A percentile compares a stretch with the other conserved stretches of the same genome.
phyloP scores from a whole-genome alignment of 345 rosid genomes.

The Geranium brycei region DNA sequence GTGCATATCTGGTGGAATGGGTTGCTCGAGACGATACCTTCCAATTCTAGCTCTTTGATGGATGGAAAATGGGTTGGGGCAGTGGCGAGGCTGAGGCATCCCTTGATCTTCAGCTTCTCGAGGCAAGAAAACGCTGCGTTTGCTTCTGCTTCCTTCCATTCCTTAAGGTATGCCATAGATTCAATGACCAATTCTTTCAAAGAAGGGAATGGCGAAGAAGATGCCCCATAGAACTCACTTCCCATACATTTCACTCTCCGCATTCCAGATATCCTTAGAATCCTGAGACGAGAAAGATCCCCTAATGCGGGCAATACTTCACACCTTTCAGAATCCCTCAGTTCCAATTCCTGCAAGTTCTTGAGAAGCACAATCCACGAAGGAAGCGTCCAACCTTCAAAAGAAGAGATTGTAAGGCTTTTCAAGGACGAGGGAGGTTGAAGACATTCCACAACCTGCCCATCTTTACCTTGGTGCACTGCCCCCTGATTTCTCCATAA shows the following conservation, averaged over 20 bases:
- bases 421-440: neutral
- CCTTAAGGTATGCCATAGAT: too few relatives aligned
- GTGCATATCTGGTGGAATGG: too few relatives aligned
- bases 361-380: neutral
- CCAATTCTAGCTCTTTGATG: too few relatives aligned
- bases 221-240: neutral
- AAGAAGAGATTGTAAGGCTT: neutral
- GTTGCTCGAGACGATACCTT: too few relatives aligned
- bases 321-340: neutral
- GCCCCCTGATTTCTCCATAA: neutral
- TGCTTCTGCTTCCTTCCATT: too few relatives aligned
- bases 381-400: neutral
- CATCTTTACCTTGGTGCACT: neutral
- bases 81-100: too few relatives aligned
- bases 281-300: neutral
- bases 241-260: neutral
- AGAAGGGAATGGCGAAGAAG: too few relatives aligned
- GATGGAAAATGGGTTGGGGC: too few relatives aligned
- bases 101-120: too few relatives aligned
- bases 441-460: neutral
- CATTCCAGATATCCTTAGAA: neutral
- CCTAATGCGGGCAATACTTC: neutral
- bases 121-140: too few relatives aligned
- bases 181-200: too few relatives aligned
- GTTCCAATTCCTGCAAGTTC: neutral